Evolutionary conservation across 805 yeast species (phyloP).

Genomic region (Kodamaea nitidulidarum): DNA sequence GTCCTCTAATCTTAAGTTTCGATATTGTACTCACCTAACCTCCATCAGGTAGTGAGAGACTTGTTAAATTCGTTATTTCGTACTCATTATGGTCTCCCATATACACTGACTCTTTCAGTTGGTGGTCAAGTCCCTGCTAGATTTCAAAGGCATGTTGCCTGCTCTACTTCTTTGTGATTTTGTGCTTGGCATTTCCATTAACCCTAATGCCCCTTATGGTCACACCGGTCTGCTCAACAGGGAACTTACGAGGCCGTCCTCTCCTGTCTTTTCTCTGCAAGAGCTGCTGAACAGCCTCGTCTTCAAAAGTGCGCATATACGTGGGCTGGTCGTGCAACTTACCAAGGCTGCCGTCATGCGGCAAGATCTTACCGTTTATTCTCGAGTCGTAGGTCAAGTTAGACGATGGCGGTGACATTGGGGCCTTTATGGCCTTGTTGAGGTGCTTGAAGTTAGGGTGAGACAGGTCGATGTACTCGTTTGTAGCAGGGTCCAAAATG

Average conservation of each 20-base stretch:
- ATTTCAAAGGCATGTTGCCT: no score
- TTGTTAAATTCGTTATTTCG: no score
- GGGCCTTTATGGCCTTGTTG: constrained; percentile 25
- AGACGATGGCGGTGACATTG: constrained; percentile 1
- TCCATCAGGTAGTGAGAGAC: no score
- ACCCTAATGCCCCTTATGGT: constrained; percentile 42
- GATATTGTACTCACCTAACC: no score
- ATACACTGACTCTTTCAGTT: no score
- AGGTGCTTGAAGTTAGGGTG: constrained; percentile 41
- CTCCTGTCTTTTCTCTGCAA: constrained; percentile 41
- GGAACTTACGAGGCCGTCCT: constrained; percentile 50
- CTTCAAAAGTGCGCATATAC: constrained; percentile 25
- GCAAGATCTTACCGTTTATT: constrained; percentile 4
- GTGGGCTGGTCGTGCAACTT: constrained; percentile 28
- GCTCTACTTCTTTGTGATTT: constrained; percentile 5
- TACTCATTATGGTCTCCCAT: no score
- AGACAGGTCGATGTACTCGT: constrained; percentile 36
- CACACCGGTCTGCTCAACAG: constrained; percentile 43
- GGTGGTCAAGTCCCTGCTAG: no score
- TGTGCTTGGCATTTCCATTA: constrained; percentile 24
- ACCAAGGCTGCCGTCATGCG: constrained; percentile 10
- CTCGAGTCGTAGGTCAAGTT: neutral
- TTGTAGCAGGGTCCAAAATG: constrained; percentile 39
- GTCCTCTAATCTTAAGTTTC: no score
- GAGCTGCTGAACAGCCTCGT: constrained; percentile 32